Percentiles rank a stretch among this genome's conserved stretches.
Conservation (phyloP, 2,329 filamentous ascomycete genomes). For the Trichophaea hybrida region DNA sequence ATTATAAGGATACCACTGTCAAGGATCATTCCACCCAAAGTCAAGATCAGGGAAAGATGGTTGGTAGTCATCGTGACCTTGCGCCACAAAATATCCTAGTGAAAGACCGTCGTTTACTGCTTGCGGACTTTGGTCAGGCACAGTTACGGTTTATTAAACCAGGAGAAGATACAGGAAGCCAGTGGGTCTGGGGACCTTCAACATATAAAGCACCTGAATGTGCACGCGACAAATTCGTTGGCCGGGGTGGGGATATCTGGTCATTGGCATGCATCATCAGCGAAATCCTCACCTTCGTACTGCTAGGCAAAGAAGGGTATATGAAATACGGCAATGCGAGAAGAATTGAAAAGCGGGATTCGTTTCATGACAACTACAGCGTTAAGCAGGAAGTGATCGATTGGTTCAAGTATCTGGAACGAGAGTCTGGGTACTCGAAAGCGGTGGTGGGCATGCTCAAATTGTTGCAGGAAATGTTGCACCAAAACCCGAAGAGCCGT, state of each 20-base stretch:
- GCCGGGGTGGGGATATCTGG: background rate
- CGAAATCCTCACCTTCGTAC: background rate
- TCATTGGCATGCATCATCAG: background rate
- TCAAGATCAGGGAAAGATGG: background rate
- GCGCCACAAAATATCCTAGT: background rate
- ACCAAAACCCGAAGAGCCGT: background rate
- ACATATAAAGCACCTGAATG: background rate
- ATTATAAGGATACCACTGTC: background rate
- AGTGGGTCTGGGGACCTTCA: background rate
- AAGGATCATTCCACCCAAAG: background rate
- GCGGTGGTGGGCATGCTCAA: background rate
- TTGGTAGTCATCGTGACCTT: background rate
- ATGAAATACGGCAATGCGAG: background rate
- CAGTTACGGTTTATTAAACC: background rate
- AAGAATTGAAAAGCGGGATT: background rate
- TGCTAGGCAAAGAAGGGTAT: background rate
- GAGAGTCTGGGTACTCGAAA: background rate
- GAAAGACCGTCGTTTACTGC: background rate
- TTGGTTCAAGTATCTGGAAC: too few relatives aligned
- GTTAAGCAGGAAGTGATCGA: background rate
- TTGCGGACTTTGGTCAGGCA: background rate
- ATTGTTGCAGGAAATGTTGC: background rate
- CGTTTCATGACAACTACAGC: background rate
- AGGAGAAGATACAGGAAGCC: background rate
- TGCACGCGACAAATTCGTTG: background rate